Conservation (phyloP, 148 eudicot genomes). For the Arbutus unedo region DNA sequence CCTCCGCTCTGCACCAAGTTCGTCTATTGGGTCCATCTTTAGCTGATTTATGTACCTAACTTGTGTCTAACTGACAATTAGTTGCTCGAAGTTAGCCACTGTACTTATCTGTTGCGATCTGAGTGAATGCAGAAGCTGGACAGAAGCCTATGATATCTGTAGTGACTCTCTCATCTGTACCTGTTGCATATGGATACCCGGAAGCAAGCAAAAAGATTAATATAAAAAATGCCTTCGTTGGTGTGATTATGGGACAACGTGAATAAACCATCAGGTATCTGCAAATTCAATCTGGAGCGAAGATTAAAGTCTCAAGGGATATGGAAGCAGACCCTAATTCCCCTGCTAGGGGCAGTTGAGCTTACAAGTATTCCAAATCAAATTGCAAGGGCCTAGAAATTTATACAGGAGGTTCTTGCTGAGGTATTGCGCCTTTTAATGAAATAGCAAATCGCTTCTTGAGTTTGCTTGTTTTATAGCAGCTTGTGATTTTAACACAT, state of each 20-base stretch:
- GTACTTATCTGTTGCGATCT: not conserved
- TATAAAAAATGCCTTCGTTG: slow-evolving; percentile 86
- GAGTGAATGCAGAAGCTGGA: slow-evolving; percentile 33
- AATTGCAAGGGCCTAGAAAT: slow-evolving; percentile 78
- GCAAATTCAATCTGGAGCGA: slow-evolving; percentile 89
- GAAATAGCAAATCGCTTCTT: not conserved
- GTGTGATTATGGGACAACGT: slow-evolving; percentile 85
- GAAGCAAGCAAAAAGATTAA: slow-evolving; percentile 65
- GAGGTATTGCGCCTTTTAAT: slow-evolving; percentile 57
- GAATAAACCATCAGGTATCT: slow-evolving; percentile 89
- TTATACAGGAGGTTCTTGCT: slow-evolving; percentile 73
- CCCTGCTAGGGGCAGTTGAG: slow-evolving; percentile 62
- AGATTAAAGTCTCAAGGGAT: slow-evolving; percentile 92
- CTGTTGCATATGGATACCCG: slow-evolving; percentile 45
- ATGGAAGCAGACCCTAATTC: slow-evolving; percentile 76
- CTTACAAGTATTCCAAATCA: slow-evolving; percentile 74
- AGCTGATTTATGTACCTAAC: too few species aligned
- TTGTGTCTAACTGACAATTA: not conserved
- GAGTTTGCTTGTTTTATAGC: not conserved
- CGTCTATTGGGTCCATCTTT: too few species aligned
- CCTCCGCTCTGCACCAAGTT: too few species aligned
- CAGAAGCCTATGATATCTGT: slow-evolving; percentile 54
- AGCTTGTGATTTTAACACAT: too few species aligned
- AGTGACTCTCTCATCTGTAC: slow-evolving; percentile 26
- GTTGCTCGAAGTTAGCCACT: not conserved